A percentile compares a stretch with the other conserved stretches of the same genome.
These are phyloP conservation scores for Allium sativum DNA, from an alignment of 106 monocot species.

Conservation along the genomic window DNA sequence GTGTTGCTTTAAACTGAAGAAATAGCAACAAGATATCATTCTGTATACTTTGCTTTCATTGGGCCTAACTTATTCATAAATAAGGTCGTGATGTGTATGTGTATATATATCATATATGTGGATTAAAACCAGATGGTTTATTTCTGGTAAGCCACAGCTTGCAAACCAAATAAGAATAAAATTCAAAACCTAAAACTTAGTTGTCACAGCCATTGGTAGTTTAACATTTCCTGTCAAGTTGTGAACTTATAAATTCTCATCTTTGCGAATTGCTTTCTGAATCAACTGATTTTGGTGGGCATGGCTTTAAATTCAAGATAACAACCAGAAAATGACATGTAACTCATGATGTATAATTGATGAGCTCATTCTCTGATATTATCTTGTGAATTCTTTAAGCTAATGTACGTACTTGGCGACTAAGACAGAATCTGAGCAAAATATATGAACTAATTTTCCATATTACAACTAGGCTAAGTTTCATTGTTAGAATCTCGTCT, in stretches of 20 bases:
- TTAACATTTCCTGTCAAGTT: conserved; percentile 2
- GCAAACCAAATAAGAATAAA: too few relatives aligned
- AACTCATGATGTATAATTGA: neutral
- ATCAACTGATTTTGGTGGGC: neutral
- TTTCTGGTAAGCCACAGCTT: too few relatives aligned
- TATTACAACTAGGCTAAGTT: neutral
- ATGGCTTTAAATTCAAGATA: neutral
- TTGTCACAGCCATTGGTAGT: neutral
- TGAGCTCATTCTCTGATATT: neutral
- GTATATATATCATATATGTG: too few relatives aligned
- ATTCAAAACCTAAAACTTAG: neutral
- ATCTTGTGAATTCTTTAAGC: neutral
- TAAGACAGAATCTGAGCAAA: neutral
- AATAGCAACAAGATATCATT: too few relatives aligned
- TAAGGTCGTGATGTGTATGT: too few relatives aligned
- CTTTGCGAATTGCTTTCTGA: neutral
- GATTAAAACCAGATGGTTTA: too few relatives aligned
- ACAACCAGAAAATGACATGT: neutral
- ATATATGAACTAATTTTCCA: neutral
- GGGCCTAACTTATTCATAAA: too few relatives aligned
- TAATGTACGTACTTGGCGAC: neutral
- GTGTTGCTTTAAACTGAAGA: too few relatives aligned
- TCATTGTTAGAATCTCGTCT: neutral
- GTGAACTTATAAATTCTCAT: neutral
- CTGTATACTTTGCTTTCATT: too few relatives aligned